phyloP scores from a whole-genome alignment of 2,329 filamentous ascomycete species.

The Alternaria sp. region DNA sequence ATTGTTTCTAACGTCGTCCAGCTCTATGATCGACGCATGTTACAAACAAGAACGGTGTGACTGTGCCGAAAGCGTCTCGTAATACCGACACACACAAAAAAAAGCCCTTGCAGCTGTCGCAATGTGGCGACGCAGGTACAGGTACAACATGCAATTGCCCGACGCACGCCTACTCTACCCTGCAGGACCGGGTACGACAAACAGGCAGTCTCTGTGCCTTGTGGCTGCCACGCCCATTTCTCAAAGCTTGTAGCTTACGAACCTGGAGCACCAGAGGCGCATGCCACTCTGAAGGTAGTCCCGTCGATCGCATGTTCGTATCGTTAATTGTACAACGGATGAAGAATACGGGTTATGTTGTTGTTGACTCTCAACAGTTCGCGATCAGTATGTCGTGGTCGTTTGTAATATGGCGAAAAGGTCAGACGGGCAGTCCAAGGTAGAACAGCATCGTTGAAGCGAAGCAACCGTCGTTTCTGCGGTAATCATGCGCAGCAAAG shows the following conservation, averaged over 20 bases:
- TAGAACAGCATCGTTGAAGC: constrained; percentile 9
- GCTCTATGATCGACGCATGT: not conserved
- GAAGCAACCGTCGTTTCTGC: constrained; percentile 14
- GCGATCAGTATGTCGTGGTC: constrained; percentile 9
- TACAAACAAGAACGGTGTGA: not conserved
- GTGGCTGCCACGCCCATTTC: constrained; percentile 15
- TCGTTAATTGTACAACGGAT: not conserved
- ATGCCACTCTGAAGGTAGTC: constrained; percentile 14
- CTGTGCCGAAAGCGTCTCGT: not conserved
- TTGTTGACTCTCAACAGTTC: constrained; percentile 3
- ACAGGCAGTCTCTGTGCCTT: not conserved
- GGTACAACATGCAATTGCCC: constrained; percentile 1
- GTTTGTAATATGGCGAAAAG: constrained; percentile 5
- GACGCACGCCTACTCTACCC: constrained; percentile 3
- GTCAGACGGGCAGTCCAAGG: constrained; percentile 6
- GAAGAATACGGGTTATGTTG: not conserved
- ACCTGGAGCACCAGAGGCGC: constrained; percentile 7
- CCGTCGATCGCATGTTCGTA: not conserved
- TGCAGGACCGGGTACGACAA: constrained; percentile 3
- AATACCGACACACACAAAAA: not conserved
- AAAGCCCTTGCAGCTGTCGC: not conserved
- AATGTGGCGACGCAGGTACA: constrained; percentile 1
- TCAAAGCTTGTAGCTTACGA: constrained; percentile 1
- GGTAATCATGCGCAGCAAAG: constrained; percentile 12
- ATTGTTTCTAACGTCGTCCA: not conserved